Conservation (phyloP, 306 rosid genomes). For the Hippophae rhamnoides region DNA sequence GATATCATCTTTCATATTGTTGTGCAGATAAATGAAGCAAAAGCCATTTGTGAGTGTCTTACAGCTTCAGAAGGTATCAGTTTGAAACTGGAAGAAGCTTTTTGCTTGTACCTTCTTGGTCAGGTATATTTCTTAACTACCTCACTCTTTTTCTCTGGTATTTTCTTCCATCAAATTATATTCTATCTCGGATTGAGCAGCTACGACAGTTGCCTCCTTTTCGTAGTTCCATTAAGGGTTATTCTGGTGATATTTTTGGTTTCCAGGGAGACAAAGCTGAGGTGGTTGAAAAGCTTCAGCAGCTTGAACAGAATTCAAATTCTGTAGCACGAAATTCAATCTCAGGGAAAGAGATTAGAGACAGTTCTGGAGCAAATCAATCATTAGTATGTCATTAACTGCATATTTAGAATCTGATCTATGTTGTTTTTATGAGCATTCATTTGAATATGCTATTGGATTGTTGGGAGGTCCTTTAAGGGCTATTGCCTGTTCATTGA, state of each 20-base stretch:
- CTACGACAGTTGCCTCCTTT: conserved; percentile 13
- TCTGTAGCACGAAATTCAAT: conserved; percentile 37
- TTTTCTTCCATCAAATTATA: conserved; percentile 16
- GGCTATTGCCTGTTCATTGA: no score
- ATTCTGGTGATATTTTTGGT: conserved; percentile 20
- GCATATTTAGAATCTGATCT: conserved; percentile 16
- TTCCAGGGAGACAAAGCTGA: conserved; percentile 68
- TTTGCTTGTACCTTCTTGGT: conserved; percentile 76
- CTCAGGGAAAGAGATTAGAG: conserved; percentile 59
- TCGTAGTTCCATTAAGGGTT: conserved; percentile 8
- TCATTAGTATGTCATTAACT: conserved; percentile 48
- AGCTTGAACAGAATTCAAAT: conserved; percentile 51
- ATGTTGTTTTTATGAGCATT: conserved; percentile 18
- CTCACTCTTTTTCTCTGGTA: conserved; percentile 1
- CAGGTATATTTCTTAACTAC: conserved; percentile 38
- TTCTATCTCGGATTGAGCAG: conserved; percentile 19
- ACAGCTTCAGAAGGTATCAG: conserved; percentile 68
- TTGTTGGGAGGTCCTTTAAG: not conserved
- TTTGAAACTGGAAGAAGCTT: conserved; percentile 80
- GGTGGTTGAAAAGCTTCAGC: conserved; percentile 72
- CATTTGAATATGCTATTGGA: conserved; percentile 1
- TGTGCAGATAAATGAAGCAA: conserved; percentile 65
- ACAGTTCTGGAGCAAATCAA: conserved; percentile 44
- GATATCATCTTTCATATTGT: conserved; percentile 13
- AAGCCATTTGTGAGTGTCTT: conserved; percentile 75